Base-by-base conservation (phyloP, 169 alveolate species). In the Perkinsus marinus region DNA sequence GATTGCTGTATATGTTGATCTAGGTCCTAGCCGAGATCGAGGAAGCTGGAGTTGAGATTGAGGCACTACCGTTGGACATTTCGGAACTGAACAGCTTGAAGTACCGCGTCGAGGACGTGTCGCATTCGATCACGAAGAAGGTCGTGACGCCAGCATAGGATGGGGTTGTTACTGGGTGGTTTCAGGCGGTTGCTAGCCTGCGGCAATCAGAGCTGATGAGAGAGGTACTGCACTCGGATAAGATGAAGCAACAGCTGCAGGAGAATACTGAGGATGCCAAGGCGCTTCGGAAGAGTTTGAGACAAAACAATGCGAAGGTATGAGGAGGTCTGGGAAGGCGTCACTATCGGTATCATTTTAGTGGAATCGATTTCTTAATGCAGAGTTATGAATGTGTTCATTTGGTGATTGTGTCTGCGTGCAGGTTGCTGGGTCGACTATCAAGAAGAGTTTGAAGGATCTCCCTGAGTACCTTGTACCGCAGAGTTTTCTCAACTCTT, bases 21-120 rank as follows among this genome's bases (percentile, higher is more conserved):
- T 30, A 57, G 79, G 34, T 57, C 0, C 34, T 57, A 26, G 79
- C 26, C 37, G 79, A 57, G 79, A 57, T 57, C 79, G 79, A 57
- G 22, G 79, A 57, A 30, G 79, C 79, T 16, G 79, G 79, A 30
- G 79, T 57, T 26, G 79, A 79, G 38, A 46, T 92, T 34, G 68
- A 89, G n/a, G 92, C 93, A 5, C 47, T 93, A 91, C 57, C 92
- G 68, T 90, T 92, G 46, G 90, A 89, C 19, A 68, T 92, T 43
- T 46, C 68, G 26, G 93, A 91, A 46, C 92, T 94, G 0, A 93
- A 90, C 68, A 68, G 94, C 89, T 94, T 94, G 68, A 94, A 93
- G 89, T 94, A 94, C 91, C 91, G 95, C 39, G 95, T 94, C 68
- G 94, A 92, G n/a, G 94, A 93, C 39, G 95, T 94, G 43, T 41